Evolutionary conservation across 805 yeast genomes (phyloP), one percentile per base, ranked within the genome.

Genomic region (Kluyveromyces dobzhanskii): DNA sequence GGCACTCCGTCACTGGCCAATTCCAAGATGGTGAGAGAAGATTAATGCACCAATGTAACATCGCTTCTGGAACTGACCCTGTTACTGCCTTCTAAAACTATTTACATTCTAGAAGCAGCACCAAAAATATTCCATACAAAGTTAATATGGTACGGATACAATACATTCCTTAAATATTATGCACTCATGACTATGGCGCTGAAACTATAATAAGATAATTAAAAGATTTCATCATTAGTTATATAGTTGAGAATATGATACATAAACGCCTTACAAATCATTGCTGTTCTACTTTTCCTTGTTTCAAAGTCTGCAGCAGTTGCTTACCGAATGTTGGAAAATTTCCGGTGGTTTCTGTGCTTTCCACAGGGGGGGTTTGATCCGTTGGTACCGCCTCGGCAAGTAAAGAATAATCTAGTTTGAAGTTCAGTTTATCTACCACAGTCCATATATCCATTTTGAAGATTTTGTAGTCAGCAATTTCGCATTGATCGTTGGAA

Each of bases 1-100:
- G 90, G 82, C 95, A 86, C 57, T 77, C 90, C 1, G 95, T 86
- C 24, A 85, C 95, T 12, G 94, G 95, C 38, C 94, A 85, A 61
- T 80, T 86, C 62, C 78, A 74, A 14, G 71, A 72, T 14, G 85
- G 81, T 35, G 92, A 85, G 56, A 76, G 75, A 52, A 75, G 95
- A 61, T 68, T 86, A 55, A 85, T 86, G 94, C 95, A 86, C 57
- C 95, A 86, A 65, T 86, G 95, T 65, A 86, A 86, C 64, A 83
- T 86, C 57, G 94, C 95, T 16, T 75, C 85, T 54, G 88, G 86
- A 7, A 47, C 55, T 12, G 90, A 82, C 54, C 94, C 95, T 3
- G 56, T 63, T 10, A 44, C 45, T 26, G 26, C 43, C 28, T 23
- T 38, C 3, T 32, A 18, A 32, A 23, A 18, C 19, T 6, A 6